These are phyloP conservation scores for Claviceps paspali DNA, from an alignment of 2,329 filamentous ascomycete genomes.

Conservation along the genomic window DNA sequence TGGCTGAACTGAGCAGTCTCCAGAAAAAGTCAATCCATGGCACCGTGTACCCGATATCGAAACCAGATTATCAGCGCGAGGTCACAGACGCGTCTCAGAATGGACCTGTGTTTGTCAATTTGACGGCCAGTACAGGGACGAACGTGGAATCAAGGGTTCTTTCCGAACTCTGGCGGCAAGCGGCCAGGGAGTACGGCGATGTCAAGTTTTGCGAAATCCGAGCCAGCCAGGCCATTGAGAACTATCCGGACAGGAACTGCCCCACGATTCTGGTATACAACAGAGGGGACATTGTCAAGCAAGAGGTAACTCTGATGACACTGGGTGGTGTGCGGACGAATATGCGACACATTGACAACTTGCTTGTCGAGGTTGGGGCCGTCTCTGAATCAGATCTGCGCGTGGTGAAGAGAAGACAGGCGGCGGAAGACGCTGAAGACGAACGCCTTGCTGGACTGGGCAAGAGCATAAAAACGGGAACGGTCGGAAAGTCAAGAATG, in stretches of 20 bases:
- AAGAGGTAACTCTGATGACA: slow-evolving; percentile 77
- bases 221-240: slow-evolving; percentile 85
- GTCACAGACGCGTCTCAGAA: slow-evolving; percentile 80
- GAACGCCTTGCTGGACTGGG: slow-evolving; percentile 27
- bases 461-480: slow-evolving; percentile 37
- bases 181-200: slow-evolving; percentile 76
- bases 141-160: slow-evolving; percentile 78
- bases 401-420: slow-evolving; percentile 46
- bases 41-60: slow-evolving; percentile 83
- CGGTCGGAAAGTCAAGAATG: slow-evolving; percentile 26
- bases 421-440: slow-evolving; percentile 45
- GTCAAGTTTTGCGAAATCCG: slow-evolving; percentile 96
- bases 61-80: slow-evolving; percentile 81
- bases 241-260: slow-evolving; percentile 88
- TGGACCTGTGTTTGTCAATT: slow-evolving; percentile 56
- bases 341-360: slow-evolving; percentile 60
- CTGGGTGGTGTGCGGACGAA: slow-evolving; percentile 57
- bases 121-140: slow-evolving; percentile 61
- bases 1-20: slow-evolving; percentile 65
- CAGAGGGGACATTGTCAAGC: slow-evolving; percentile 81
- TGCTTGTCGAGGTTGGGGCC: slow-evolving; percentile 72
- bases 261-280: slow-evolving; percentile 88
- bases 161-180: slow-evolving; percentile 70
- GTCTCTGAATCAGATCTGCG: slow-evolving; percentile 66
- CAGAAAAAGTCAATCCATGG: slow-evolving; percentile 69